Evolutionary conservation across 306 rosid species (phyloP), one percentile per base, ranked within the genome.

Genomic region (Cucumis melo): DNA sequence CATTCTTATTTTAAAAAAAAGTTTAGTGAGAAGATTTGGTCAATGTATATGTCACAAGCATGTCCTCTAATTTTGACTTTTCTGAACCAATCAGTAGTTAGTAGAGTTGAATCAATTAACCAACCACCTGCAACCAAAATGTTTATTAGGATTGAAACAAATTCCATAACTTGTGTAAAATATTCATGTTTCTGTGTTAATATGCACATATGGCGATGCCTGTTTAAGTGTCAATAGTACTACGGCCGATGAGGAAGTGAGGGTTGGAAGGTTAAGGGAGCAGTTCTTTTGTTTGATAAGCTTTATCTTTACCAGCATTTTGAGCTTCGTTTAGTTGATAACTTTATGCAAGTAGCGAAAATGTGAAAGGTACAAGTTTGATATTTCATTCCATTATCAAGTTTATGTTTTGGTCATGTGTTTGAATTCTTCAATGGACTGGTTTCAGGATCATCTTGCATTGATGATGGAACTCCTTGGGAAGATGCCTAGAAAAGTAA

Each of bases 391-490:
- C n/a, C 21, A 14, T 23, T 14, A 27, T 48, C 23, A 48, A 71
- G 76, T 48, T 54, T 74, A 24, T 34, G 48, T 34, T 8, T 54
- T 34, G 62, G 56, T 36, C 48, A 12, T n/a, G 16, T 10, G n/a
- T 55, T 74, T 10, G n/a, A 24, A 19, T 36, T 53, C 63, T 60
- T 56, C 73, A n/a, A 58, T 80, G 21, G 78, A 61, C 82, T 87
- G 83, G 81, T 89, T 82, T 77, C 90, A 94, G 99, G 99, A 94
- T 79, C 97, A 94, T 81, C 97, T 94, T 67, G 98, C 98, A 77
- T 75, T 90, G 81, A 91, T 94, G 98, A 94, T 94, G 96, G 98
- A 94, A 82, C 95, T 94, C 77, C 96, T 94, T 23, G 97, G 97
- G 72, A 91, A 91, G 91, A 90, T 93, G 83, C 97, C 97, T 36